phyloP scores from a whole-genome alignment of 2,329 filamentous ascomycete genomes.

The Aspergillus sp. region DNA sequence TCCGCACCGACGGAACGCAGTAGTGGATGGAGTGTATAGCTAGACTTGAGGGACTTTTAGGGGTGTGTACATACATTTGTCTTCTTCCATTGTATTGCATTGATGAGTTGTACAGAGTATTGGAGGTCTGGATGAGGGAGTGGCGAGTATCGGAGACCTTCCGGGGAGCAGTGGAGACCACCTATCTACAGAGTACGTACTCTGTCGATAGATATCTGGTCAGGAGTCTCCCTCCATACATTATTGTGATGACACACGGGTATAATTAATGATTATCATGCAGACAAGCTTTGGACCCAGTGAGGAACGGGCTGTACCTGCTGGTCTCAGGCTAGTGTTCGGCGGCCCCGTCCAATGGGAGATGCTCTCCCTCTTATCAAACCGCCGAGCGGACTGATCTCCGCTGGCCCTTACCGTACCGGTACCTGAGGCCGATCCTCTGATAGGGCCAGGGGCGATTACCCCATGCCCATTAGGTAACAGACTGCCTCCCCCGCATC shows the following conservation, averaged over 20 bases:
- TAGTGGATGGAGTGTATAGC: constrained; percentile 1
- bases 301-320: neutral
- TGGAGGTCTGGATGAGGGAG: no score
- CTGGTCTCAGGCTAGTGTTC: neutral
- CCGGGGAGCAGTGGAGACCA: neutral
- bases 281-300: neutral
- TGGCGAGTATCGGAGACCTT: neutral
- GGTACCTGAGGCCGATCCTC: no score
- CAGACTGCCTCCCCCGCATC: constrained; percentile 4
- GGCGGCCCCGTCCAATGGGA: neutral
- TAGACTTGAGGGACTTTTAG: neutral
- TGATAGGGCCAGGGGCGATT: no score
- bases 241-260: no score
- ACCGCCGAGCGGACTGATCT: neutral
- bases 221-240: no score
- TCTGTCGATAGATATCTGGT: no score
- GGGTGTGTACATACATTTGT: neutral
- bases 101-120: neutral
- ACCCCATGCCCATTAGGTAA: constrained; percentile 29
- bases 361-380: neutral
- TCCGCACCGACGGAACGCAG: constrained; percentile 33
- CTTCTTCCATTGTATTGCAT: neutral
- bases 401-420: no score
- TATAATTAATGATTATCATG: no score
- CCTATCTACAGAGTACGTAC: no score